These are phyloP conservation scores for Suhomyces bribrorum DNA, from an alignment of 1,139 yeast genomes.

Conservation along the genomic window DNA sequence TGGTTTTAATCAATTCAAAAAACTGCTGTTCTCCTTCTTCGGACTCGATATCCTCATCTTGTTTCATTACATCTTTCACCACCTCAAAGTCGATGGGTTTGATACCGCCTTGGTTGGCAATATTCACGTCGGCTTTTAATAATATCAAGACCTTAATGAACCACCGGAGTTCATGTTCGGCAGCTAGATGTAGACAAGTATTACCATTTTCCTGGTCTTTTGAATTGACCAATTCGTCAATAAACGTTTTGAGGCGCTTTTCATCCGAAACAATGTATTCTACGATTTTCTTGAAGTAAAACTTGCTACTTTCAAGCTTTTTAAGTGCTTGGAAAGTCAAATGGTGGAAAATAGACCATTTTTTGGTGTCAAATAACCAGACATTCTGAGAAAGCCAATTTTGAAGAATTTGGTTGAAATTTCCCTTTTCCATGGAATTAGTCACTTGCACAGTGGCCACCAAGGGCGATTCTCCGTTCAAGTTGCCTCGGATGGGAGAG, in stretches of 20 bases:
- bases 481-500: conserved; percentile 46
- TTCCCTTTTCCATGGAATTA: conserved; percentile 49
- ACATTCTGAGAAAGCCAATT: conserved; percentile 42
- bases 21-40: conserved; percentile 21
- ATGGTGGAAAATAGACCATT: conserved; percentile 41
- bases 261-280: conserved; percentile 72
- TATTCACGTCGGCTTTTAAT: conserved; percentile 79
- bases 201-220: conserved; percentile 81
- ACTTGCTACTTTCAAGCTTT: conserved; percentile 47
- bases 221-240: conserved; percentile 66
- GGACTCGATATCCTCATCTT: conserved; percentile 11
- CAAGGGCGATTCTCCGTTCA: conserved; percentile 44
- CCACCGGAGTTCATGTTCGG: conserved; percentile 80
- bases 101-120: conserved; percentile 81
- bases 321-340: conserved; percentile 31
- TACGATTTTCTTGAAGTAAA: conserved; percentile 72
- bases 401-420: conserved; percentile 34
- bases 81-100: conserved; percentile 86
- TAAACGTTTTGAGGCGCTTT: conserved; percentile 59
- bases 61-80: conserved; percentile 31
- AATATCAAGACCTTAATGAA: conserved; percentile 79
- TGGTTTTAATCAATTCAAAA: conserved; percentile 38
- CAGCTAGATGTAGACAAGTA: conserved; percentile 86
- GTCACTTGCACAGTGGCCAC: conserved; percentile 45
- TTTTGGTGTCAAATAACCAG: conserved; percentile 37